Conservation (phyloP, 495 filamentous ascomycete genomes). For the Neurospora sp. region DNA sequence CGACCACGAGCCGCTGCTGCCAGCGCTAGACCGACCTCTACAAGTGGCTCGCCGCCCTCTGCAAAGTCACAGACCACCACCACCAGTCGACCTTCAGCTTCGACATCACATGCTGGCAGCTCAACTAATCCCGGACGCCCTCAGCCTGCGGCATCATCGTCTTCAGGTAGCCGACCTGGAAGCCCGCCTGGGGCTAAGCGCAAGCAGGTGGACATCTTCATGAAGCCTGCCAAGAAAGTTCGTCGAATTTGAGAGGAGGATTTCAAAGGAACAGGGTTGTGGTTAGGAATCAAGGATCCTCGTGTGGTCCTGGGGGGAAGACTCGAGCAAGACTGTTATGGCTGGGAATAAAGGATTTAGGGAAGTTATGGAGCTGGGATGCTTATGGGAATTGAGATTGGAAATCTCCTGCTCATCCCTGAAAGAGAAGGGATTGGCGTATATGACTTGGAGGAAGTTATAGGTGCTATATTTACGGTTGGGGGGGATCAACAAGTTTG, state of each 20-base stretch:
- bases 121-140: neutral
- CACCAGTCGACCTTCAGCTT: neutral
- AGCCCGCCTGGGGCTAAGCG: conserved; percentile 9
- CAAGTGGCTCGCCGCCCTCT: no score
- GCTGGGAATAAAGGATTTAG: neutral
- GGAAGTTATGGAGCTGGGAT: neutral
- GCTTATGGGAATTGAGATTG: neutral
- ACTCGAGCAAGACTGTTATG: neutral
- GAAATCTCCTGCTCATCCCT: neutral
- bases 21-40: neutral
- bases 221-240: conserved; percentile 15
- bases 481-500: neutral
- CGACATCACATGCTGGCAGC: neutral
- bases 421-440: neutral
- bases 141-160: neutral
- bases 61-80: neutral
- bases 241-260: neutral
- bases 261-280: neutral
- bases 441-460: neutral
- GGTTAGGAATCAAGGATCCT: neutral
- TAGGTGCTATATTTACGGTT: neutral
- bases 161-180: neutral
- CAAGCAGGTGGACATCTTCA: conserved; percentile 25
- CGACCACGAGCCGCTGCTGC: neutral
- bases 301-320: neutral